A percentile compares a stretch with the other conserved stretches of the same genome.
Evolutionary conservation across 352 stramenopile genomes (phyloP).

Genomic region (Pythium chondricola): DNA sequence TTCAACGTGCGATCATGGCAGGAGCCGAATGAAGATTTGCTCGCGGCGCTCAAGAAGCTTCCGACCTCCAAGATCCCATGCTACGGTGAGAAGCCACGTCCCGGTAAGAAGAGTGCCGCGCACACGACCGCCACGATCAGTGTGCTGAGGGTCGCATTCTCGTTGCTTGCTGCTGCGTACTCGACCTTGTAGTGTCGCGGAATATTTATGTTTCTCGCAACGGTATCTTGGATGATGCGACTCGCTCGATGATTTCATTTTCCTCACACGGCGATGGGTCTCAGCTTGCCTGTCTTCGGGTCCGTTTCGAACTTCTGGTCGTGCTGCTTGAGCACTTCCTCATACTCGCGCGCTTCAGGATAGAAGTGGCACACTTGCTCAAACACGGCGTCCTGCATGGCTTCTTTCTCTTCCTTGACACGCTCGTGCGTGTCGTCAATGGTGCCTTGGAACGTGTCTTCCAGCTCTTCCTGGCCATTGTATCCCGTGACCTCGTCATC

Average conservation of each 20-base stretch:
- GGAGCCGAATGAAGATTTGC: constrained; percentile 38
- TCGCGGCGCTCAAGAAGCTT: constrained; percentile 37
- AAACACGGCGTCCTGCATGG: constrained; percentile 78
- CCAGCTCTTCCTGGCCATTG: constrained; percentile 37
- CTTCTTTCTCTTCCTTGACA: constrained; percentile 46
- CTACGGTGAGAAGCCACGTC: constrained; percentile 27
- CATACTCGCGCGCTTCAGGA: constrained; percentile 55
- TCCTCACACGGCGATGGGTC: constrained; percentile 26
- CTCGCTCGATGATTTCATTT: not conserved
- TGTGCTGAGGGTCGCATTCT: no score
- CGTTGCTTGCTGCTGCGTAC: no score
- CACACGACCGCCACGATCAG: not conserved
- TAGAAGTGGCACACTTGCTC: constrained; percentile 77
- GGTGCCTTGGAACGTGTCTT: constrained; percentile 56
- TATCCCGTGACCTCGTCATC: constrained; percentile 25
- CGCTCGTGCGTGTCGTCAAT: constrained; percentile 73
- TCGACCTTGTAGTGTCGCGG: no score
- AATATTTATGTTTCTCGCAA: not conserved
- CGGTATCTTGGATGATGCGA: not conserved
- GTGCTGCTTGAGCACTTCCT: constrained; percentile 47
- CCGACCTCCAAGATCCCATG: constrained; percentile 43
- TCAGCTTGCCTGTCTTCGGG: constrained; percentile 46
- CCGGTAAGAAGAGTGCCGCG: constrained; percentile 3
- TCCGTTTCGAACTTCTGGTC: constrained; percentile 61
- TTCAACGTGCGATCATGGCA: constrained; percentile 54